Evolutionary conservation across 2,329 filamentous ascomycete genomes (phyloP).

Genomic region (Coleophoma cylindrospora): DNA sequence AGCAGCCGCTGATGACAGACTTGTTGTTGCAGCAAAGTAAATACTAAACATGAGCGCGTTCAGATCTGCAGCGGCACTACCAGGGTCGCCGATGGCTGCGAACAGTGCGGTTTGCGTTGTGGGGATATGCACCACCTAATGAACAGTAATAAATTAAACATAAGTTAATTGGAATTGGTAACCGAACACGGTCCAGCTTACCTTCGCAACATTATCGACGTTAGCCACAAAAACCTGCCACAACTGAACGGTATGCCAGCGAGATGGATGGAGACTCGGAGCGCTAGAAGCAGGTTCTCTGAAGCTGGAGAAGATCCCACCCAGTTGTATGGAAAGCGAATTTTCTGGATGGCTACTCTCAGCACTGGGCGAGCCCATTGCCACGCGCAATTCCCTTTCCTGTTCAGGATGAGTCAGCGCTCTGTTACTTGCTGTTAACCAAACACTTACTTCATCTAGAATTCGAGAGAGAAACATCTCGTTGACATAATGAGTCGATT

Average conservation of each 20-base stretch:
- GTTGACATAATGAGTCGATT: neutral
- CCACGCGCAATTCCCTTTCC: neutral
- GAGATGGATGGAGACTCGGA: neutral
- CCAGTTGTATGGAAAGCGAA: neutral
- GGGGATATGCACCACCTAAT: neutral
- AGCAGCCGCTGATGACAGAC: constrained; percentile 8
- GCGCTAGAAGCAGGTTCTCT: neutral
- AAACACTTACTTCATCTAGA: neutral
- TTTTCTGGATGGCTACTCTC: neutral
- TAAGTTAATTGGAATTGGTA: too few species aligned
- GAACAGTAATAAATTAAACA: too few species aligned
- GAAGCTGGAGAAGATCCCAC: neutral
- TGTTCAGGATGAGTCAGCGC: neutral
- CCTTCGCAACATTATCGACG: constrained; percentile 41
- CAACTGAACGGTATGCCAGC: constrained; percentile 23
- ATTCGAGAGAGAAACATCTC: constrained; percentile 1
- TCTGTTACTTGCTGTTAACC: too few species aligned
- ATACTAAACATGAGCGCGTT: constrained; percentile 44
- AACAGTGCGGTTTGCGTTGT: constrained; percentile 32
- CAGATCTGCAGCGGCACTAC: constrained; percentile 39
- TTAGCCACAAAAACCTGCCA: constrained; percentile 67
- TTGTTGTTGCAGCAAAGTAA: constrained; percentile 43
- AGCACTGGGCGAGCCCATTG: neutral
- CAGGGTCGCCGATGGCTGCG: constrained; percentile 48
- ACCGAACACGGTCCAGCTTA: too few species aligned